Percentiles rank a stretch among this genome's conserved stretches.
Conservation (phyloP, 2,329 filamentous ascomycete species). For the Apiospora kogelbergensis region DNA sequence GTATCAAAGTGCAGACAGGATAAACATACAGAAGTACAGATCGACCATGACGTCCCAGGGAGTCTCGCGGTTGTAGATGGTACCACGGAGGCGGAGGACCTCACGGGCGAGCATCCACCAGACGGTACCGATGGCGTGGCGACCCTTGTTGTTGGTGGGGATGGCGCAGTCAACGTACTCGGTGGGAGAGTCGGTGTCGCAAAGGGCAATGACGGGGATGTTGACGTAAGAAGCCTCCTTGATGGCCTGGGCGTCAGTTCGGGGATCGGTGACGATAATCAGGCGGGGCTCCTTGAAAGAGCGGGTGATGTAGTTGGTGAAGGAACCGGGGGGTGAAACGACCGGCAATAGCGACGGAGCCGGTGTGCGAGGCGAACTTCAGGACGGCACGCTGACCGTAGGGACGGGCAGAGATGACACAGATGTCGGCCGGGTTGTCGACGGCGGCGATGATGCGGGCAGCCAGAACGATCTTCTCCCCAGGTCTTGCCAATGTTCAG, state of each 20-base stretch:
- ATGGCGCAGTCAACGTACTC: slow-evolving; percentile 99
- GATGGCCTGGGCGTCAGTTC: slow-evolving; percentile 99
- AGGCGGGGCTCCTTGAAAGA: slow-evolving; percentile 99
- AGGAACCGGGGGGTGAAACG: slow-evolving; percentile 99
- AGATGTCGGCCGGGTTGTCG: slow-evolving; percentile 99
- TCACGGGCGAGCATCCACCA: slow-evolving; percentile 99
- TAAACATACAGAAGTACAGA: slow-evolving; percentile 88
- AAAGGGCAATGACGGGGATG: slow-evolving; percentile 98
- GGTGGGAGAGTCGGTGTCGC: slow-evolving; percentile 98
- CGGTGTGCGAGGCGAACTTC: slow-evolving; percentile 99
- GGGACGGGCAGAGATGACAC: slow-evolving; percentile 98
- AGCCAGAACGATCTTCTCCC: slow-evolving; percentile 66
- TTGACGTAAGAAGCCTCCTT: slow-evolving; percentile 99
- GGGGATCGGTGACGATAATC: slow-evolving; percentile 98
- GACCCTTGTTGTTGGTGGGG: slow-evolving; percentile 99
- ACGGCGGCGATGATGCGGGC: slow-evolving; percentile 98
- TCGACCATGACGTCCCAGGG: slow-evolving; percentile 99
- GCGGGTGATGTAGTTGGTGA: slow-evolving; percentile 99
- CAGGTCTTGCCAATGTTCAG: slow-evolving; percentile 99
- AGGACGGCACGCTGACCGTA: slow-evolving; percentile 99
- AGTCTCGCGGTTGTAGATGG: slow-evolving; percentile 90
- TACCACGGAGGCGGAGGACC: slow-evolving; percentile 97
- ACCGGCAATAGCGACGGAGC: slow-evolving; percentile 95
- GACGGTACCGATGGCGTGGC: slow-evolving; percentile 95
- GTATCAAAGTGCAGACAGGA: background rate